Percentiles rank a stretch among this genome's conserved stretches.
Conservation (phyloP, 805 yeast species). For the Ogataea glucozyma region DNA sequence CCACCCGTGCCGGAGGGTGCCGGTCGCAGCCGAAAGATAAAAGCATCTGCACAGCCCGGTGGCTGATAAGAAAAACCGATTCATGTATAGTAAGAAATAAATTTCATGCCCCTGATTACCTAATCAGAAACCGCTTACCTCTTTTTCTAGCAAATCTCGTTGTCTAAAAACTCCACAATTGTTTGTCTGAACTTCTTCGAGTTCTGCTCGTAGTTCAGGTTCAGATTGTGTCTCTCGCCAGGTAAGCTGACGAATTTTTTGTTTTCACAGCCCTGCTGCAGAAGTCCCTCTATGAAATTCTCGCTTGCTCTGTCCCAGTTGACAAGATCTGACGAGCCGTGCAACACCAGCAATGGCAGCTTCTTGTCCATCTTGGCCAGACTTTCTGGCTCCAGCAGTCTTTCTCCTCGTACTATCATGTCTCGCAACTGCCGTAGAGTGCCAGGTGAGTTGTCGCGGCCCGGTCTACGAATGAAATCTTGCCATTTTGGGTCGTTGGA, state of each 20-base stretch:
- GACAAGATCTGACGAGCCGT: conserved; percentile 55
- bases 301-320: conserved; percentile 13
- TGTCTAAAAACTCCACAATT: conserved; percentile 5
- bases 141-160: neutral
- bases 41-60: conserved; percentile 10
- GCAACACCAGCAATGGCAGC: conserved; percentile 55
- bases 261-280: conserved; percentile 1
- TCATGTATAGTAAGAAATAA: too few species aligned
- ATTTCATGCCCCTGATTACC: too few species aligned
- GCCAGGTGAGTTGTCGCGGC: conserved; percentile 9
- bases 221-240: conserved; percentile 10
- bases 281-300: conserved; percentile 2
- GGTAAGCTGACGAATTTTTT: conserved; percentile 9
- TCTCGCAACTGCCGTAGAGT: conserved; percentile 10
- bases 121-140: neutral
- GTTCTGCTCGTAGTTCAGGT: conserved; percentile 6
- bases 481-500: conserved; percentile 15
- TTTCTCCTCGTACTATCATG: conserved; percentile 12
- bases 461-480: conserved; percentile 14
- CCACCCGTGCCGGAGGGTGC: conserved; percentile 1
- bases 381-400: conserved; percentile 1
- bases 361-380: conserved; percentile 28
- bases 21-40: conserved; percentile 5
- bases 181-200: conserved; percentile 4
- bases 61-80: conserved; percentile 9